Conservation (phyloP, 1,284 basidiomycete species). For the Trichosporon sp. region DNA sequence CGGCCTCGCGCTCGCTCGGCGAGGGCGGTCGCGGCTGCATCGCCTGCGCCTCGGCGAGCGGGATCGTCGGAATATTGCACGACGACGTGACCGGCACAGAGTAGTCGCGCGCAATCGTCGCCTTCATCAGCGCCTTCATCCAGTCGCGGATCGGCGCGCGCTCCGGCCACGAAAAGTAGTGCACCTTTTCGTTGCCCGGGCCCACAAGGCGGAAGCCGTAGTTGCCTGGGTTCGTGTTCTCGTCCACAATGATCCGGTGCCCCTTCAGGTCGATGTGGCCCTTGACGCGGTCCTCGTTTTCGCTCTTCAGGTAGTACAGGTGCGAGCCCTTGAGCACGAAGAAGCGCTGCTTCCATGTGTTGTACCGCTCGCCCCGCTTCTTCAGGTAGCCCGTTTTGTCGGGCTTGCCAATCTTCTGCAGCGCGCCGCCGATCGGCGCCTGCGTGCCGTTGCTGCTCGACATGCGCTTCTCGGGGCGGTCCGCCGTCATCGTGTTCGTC, state of each 20-base stretch:
- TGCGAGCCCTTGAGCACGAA: constrained; percentile 91
- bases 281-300: constrained; percentile 83
- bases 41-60: constrained; percentile 86
- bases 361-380: constrained; percentile 92
- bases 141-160: constrained; percentile 79
- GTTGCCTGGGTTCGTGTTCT: constrained; percentile 82
- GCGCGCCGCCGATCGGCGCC: constrained; percentile 50
- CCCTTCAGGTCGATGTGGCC: constrained; percentile 88
- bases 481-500: constrained; percentile 16
- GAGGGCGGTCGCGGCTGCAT: constrained; percentile 95
- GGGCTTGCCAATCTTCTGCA: constrained; percentile 81
- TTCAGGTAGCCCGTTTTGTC: constrained; percentile 91
- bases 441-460: constrained; percentile 9
- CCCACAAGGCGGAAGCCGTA: constrained; percentile 96
- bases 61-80: constrained; percentile 95
- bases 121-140: constrained; percentile 99
- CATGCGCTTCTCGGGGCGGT: constrained; percentile 39
- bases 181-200: constrained; percentile 68
- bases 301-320: constrained; percentile 77
- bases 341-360: constrained; percentile 87
- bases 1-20: constrained; percentile 77
- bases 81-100: constrained; percentile 90
- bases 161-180: constrained; percentile 88
- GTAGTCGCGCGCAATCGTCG: constrained; percentile 90
- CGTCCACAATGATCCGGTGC: constrained; percentile 90